Base-by-base conservation (phyloP, 768 basidiomycete species). In the Amyloporia xantha region DNA sequence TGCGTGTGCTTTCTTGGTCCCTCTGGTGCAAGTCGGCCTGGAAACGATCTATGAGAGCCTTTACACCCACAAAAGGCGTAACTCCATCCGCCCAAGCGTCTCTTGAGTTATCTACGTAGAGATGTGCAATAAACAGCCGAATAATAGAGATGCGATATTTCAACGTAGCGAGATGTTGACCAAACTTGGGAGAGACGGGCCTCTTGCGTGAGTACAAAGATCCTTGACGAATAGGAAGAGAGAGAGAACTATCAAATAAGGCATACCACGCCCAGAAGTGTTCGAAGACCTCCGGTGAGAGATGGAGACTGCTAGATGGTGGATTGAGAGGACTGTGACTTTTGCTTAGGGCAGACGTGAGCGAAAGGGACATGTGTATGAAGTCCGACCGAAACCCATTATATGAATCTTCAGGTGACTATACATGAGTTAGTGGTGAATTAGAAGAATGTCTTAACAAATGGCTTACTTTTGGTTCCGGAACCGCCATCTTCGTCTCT, bases 241-340 rank as follows among this genome's bases (percentile, higher is more conserved):
- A 83, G 51, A 91, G 68, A 9, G 74, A 74, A 44, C 81, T 73
- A 59, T 93, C 85, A 59, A 97, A 98, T 3, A 93, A 70, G 33
- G 74, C 72, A 79, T 89, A 94, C 94, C 93, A 96, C 1, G 84
- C 77, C 78, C 86, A 90, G 68, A 98, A 98, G 64, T 92, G 89
- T 1, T 88, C 74, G 58, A 91, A 92, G 2, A 81, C 73, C 55
- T 85, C 83, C 0, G 93, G 91, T 2, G 86, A 89, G 26, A 95
- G 77, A 65, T 98, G 87, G 47, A 97, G 69, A 56, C 78, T 88
- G 67, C 84, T 94, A 27, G 77, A 70, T 28, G 66, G 62, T 5
- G 59, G 59, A 11, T 54, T 55, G 6, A 53, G 54, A 53, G 57
- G 63, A 28, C 47, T 46, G 39, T 59, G 65, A 35, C 63, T 54